These are phyloP conservation scores for Yamadazyma takamatsuzukensis DNA, from an alignment of 805 yeast genomes.

Conservation along the genomic window DNA sequence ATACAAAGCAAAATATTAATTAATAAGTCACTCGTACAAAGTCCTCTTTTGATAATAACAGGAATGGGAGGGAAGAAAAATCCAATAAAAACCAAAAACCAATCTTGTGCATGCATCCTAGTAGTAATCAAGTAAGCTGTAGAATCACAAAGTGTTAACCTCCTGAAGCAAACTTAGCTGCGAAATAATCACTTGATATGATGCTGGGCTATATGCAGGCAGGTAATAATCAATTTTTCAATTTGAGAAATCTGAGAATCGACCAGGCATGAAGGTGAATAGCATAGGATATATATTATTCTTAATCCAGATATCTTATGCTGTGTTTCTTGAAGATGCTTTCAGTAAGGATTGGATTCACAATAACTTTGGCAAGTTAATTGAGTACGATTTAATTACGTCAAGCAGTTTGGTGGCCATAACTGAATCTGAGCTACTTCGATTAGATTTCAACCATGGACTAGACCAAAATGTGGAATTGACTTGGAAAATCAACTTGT, in stretches of 20 bases:
- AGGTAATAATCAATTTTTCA: no score
- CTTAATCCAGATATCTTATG: no score
- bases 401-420: constrained; percentile 3
- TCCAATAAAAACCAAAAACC: constrained; percentile 64
- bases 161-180: no score
- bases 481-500: constrained; percentile 8
- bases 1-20: constrained; percentile 69
- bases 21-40: constrained; percentile 64
- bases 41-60: constrained; percentile 68
- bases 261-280: no score
- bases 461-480: not conserved
- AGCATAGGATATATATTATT: no score
- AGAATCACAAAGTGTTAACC: no score
- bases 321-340: constrained; percentile 12
- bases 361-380: constrained; percentile 8
- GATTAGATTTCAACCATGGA: not conserved
- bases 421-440: constrained; percentile 5
- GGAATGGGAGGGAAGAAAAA: constrained; percentile 76
- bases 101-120: constrained; percentile 47
- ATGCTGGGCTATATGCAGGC: no score
- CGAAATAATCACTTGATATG: no score
- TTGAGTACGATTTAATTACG: constrained; percentile 4
- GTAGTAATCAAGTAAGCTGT: no score
- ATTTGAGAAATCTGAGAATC: no score
- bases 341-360: constrained; percentile 13